A percentile compares a stretch with the other conserved stretches of the same genome.
These are phyloP conservation scores for Sphagnum contortum DNA, from an alignment of 225 moss, liverwort and hornwort genomes.

Conservation along the genomic window DNA sequence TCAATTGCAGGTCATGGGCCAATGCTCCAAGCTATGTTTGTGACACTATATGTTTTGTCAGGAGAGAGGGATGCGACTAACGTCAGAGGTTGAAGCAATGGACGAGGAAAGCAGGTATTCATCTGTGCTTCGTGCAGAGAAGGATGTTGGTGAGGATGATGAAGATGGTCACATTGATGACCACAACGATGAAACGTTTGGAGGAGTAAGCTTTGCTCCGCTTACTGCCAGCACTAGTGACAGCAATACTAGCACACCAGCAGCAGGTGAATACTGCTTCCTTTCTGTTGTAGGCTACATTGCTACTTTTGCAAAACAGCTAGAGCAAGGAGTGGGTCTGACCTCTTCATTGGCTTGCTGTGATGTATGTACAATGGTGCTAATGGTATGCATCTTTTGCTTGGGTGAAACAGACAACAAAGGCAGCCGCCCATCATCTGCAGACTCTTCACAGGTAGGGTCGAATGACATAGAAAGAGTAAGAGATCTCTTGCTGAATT, in stretches of 20 bases:
- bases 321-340: too few relatives aligned
- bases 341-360: too few relatives aligned
- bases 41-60: slow-evolving; percentile 6
- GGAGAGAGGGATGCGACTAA: slow-evolving; percentile 72
- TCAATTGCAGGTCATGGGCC: too few relatives aligned
- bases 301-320: too few relatives aligned
- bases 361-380: too few relatives aligned
- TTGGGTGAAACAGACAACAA: slow-evolving; percentile 46
- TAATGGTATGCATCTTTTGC: neutral
- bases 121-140: slow-evolving; percentile 53
- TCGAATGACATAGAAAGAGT: neutral
- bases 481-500: too few relatives aligned
- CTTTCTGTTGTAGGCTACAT: neutral
- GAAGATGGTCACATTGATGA: slow-evolving; percentile 75
- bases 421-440: slow-evolving; percentile 41
- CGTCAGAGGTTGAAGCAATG: slow-evolving; percentile 66
- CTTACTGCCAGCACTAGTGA: slow-evolving; percentile 23
- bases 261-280: slow-evolving; percentile 7
- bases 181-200: slow-evolving; percentile 78
- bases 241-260: slow-evolving; percentile 25
- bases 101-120: slow-evolving; percentile 87
- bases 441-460: slow-evolving; percentile 69
- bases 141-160: slow-evolving; percentile 62
- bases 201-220: slow-evolving; percentile 14
- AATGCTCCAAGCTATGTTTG: too few relatives aligned